phyloP scores from a whole-genome alignment of 208 protist genomes.

The Trypanosoma mega region DNA sequence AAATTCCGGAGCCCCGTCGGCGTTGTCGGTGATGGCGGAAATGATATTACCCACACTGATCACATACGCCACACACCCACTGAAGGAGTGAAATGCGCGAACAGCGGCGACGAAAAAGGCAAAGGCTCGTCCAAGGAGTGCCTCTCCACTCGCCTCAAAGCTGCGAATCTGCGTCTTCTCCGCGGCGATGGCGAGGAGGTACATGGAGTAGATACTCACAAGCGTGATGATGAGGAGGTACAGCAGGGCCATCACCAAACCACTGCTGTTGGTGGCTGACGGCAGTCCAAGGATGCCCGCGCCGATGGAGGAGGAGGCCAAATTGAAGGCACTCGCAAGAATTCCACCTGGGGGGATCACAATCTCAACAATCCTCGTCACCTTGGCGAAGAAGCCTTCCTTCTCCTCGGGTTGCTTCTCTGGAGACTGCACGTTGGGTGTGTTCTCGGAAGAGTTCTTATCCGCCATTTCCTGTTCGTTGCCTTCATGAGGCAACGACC shows the following conservation, averaged over 20 bases:
- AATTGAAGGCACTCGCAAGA: constrained; percentile 43
- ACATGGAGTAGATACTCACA: constrained; percentile 54
- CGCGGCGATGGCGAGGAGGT: constrained; percentile 40
- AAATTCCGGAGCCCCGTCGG: constrained; percentile 19
- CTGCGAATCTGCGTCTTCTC: constrained; percentile 34
- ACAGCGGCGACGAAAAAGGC: constrained; percentile 37
- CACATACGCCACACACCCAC: constrained; percentile 57
- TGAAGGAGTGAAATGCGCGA: constrained; percentile 35
- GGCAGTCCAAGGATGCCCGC: constrained; percentile 66
- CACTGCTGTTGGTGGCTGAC: constrained; percentile 50
- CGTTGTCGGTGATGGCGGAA: constrained; percentile 28
- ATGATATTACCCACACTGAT: constrained; percentile 51
- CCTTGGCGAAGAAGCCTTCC: background rate
- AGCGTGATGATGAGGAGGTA: constrained; percentile 39
- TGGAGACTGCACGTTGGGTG: background rate
- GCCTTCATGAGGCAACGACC: too few species aligned
- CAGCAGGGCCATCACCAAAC: constrained; percentile 41
- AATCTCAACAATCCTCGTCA: constrained; percentile 20
- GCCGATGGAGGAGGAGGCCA: constrained; percentile 47
- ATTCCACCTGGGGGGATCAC: constrained; percentile 54
- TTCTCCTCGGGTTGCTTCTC: background rate
- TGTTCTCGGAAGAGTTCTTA: too few species aligned
- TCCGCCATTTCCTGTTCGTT: too few species aligned
- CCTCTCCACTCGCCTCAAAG: constrained; percentile 43
- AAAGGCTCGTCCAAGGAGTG: constrained; percentile 33